Evolutionary conservation across 768 basidiomycete species (phyloP).

Genomic region (Hygrocybe punicea): DNA sequence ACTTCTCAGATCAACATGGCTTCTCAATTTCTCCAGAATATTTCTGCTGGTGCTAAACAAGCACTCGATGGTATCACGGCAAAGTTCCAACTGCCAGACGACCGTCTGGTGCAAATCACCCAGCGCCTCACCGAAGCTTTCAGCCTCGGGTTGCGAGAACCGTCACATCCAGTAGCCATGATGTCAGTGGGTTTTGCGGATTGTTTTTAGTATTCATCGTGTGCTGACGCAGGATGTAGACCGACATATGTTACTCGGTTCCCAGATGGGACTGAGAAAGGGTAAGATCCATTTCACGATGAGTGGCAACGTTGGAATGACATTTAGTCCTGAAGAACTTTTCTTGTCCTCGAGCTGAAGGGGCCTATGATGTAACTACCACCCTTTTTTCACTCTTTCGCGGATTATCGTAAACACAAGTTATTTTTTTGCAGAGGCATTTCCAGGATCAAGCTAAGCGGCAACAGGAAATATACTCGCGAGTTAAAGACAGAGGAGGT

Average conservation of each 20-base stretch:
- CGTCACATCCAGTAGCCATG: neutral
- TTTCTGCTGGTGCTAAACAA: no score
- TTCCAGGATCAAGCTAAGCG: neutral
- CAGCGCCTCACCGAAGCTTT: neutral
- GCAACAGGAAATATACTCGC: neutral
- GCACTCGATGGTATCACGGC: neutral
- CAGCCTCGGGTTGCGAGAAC: neutral
- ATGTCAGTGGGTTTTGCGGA: neutral
- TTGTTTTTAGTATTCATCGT: neutral
- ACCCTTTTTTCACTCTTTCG: neutral
- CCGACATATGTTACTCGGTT: neutral
- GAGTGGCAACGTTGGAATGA: neutral
- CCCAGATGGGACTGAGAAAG: conserved; percentile 1
- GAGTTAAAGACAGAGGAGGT: neutral
- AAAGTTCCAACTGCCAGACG: neutral
- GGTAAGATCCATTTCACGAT: neutral
- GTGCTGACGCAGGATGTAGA: neutral
- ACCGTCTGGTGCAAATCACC: neutral
- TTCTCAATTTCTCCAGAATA: no score
- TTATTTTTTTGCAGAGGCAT: neutral
- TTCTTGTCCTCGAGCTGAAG: neutral
- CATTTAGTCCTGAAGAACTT: neutral
- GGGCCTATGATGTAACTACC: neutral
- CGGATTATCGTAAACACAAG: neutral
- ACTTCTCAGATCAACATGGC: no score